Conservation (phyloP, 176 grass and related monocot genomes). For the barley (Hordeum vulgare) region DNA sequence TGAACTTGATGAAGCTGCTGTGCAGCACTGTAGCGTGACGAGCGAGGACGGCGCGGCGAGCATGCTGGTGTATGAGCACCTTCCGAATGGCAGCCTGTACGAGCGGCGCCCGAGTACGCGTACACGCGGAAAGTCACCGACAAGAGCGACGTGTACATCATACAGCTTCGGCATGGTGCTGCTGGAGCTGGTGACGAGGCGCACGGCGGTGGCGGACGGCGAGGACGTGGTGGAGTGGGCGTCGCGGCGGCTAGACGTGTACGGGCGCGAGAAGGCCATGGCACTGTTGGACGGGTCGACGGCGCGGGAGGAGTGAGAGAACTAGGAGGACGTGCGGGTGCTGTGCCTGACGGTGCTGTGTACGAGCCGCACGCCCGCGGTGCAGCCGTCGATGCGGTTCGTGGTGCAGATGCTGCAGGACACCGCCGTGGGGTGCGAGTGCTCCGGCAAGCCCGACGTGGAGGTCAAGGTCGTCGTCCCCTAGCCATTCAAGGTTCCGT, state of each 20-base stretch:
- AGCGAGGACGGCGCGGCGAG: constrained; percentile 57
- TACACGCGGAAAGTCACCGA: constrained; percentile 85
- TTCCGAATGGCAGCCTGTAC: constrained; percentile 79
- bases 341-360: constrained; percentile 56
- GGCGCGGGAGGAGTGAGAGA: constrained; percentile 37
- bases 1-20: constrained; percentile 88
- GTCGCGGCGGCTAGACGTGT: constrained; percentile 36
- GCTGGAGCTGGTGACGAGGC: constrained; percentile 68
- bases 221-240: constrained; percentile 73
- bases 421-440: background rate
- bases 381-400: constrained; percentile 70
- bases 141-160: constrained; percentile 97
- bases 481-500: background rate
- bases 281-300: constrained; percentile 30
- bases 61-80: constrained; percentile 86
- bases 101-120: constrained; percentile 74
- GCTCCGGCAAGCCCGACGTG: background rate
- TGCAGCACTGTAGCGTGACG: constrained; percentile 91
- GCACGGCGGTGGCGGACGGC: constrained; percentile 32
- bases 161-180: constrained; percentile 82
- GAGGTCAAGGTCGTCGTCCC: constrained; percentile 26
- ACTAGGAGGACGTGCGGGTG: constrained; percentile 52
- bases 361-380: constrained; percentile 51
- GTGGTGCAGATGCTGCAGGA: constrained; percentile 96
- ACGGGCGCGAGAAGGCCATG: constrained; percentile 21